Evolutionary conservation across 2,329 filamentous ascomycete species (phyloP), one percentile per base, ranked within the genome.

Genomic region (Cercospora citrullina): DNA sequence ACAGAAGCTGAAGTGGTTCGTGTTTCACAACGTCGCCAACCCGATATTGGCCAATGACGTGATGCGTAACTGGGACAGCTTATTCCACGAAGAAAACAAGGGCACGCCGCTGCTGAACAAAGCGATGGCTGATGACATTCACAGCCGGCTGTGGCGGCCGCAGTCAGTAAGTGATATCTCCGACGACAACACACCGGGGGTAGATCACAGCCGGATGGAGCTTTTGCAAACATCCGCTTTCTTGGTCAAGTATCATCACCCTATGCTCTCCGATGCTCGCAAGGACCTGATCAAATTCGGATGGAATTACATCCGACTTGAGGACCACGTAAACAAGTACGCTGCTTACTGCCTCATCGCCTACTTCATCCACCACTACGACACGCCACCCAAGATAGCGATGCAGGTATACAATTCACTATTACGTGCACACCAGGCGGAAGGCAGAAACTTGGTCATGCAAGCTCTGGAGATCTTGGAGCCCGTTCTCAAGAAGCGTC

Each of bases 211-310:
- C 1, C 87, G 95, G 16, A 97, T 98, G 88, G 96, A 99, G 77
- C 87, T 97, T 9, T 86, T 99, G 57, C 96, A 99, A 78, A 87
- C 98, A 55, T 97, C 95, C 5, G 94, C 95, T 0, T 89, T 99
- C 83, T 84, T 99, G 45, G 90, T 99, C 80, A 99, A 99, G 77
- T 96, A 98, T 75, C 93, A 99, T 75, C 89, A 94, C 75, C 87
- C 88, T 33, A 91, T 93, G 64, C 87, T 99, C 1, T 91, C 96
- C 73, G 95, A 98, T 75, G 90, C 92, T 2, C 89, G 96, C 42
- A 99, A 99, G 80, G 95, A 99, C 72, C 94, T 99, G 70, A 99
- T 99, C 77, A 98, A 97, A 80, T 99, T 98, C 80, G 94, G 93
- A 3, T 99, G 95, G 95, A 97, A 94, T 18, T 98, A 97, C 77